Conservation (phyloP, 2,329 filamentous ascomycete genomes). For the Neofusicoccum parvum region DNA sequence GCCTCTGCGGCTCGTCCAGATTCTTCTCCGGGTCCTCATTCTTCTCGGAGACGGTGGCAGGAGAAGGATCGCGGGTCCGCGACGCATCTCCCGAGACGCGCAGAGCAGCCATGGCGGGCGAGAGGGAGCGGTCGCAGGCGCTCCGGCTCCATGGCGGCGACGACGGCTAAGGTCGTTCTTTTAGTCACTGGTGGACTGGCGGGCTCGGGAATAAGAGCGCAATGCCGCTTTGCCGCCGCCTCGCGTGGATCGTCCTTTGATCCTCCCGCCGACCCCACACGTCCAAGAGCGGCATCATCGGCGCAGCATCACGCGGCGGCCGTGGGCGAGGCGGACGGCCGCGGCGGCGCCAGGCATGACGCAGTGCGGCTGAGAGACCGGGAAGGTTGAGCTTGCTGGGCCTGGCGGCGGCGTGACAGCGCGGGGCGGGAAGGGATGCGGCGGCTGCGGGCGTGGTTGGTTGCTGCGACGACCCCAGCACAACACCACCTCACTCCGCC, state of each 20-base stretch:
- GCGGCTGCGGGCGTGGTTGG: not conserved
- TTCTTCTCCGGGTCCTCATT: not conserved
- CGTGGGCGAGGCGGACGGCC: not conserved
- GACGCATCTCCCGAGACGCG: not conserved
- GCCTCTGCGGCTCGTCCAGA: slow-evolving; percentile 3
- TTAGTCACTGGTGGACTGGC: not conserved
- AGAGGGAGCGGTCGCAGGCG: not conserved
- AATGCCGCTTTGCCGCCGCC: not conserved
- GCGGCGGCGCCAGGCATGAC: not conserved
- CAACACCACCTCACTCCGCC: not conserved
- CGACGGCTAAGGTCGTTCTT: not conserved
- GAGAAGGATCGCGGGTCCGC: slow-evolving; percentile 1
- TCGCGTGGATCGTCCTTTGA: slow-evolving; percentile 1
- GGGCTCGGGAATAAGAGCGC: slow-evolving; percentile 4
- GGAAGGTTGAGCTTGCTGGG: not conserved
- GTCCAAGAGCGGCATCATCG: slow-evolving; percentile 5
- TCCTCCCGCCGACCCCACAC: slow-evolving; percentile 10
- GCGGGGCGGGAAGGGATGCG: not conserved
- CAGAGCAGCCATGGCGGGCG: not conserved
- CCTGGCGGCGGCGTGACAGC: not conserved
- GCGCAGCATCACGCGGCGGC: not conserved
- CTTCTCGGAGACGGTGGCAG: not conserved
- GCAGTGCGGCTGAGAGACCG: not conserved
- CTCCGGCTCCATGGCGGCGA: not conserved
- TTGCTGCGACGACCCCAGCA: slow-evolving; percentile 11